Conservation (phyloP, 202 grass and related monocot species). For the Miscanthus sacchariflorus region DNA sequence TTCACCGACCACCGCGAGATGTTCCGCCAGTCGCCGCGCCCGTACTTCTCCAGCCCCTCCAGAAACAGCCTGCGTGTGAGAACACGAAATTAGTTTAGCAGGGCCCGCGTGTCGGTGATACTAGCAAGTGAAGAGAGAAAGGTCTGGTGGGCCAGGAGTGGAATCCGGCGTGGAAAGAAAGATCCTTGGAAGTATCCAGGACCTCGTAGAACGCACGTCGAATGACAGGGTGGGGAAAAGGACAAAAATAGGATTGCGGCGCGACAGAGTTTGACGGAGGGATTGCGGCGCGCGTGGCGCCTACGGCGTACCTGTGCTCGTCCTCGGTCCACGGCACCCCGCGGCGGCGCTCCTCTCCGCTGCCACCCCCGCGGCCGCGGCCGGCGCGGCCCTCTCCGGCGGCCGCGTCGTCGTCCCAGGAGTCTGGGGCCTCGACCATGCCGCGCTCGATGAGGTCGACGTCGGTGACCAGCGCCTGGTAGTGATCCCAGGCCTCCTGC, state of each 20-base stretch:
- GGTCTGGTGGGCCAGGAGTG: not conserved
- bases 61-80: conserved; percentile 59
- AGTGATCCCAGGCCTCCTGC: conserved; percentile 73
- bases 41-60: conserved; percentile 84
- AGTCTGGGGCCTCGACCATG: conserved; percentile 51
- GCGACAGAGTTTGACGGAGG: too few relatives aligned
- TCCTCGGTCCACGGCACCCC: conserved; percentile 92
- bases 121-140: not conserved
- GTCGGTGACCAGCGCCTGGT: conserved; percentile 61
- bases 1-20: conserved; percentile 92
- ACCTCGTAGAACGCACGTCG: conserved; percentile 27
- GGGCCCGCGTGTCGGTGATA: not conserved
- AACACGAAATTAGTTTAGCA: not conserved
- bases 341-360: conserved; percentile 67
- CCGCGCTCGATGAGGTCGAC: conserved; percentile 84
- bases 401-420: conserved; percentile 45
- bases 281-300: not conserved
- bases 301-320: conserved; percentile 68
- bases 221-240: not conserved
- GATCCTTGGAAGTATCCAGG: conserved; percentile 25
- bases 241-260: not conserved
- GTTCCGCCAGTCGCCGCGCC: conserved; percentile 94
- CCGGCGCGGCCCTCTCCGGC: not conserved
- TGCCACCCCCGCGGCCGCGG: not conserved
- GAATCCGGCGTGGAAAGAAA: conserved; percentile 30